A percentile compares a stretch with the other conserved stretches of the same genome.
These are phyloP conservation scores for Bretziella fagacearum DNA, from an alignment of 2,329 filamentous ascomycete species.

Conservation along the genomic window DNA sequence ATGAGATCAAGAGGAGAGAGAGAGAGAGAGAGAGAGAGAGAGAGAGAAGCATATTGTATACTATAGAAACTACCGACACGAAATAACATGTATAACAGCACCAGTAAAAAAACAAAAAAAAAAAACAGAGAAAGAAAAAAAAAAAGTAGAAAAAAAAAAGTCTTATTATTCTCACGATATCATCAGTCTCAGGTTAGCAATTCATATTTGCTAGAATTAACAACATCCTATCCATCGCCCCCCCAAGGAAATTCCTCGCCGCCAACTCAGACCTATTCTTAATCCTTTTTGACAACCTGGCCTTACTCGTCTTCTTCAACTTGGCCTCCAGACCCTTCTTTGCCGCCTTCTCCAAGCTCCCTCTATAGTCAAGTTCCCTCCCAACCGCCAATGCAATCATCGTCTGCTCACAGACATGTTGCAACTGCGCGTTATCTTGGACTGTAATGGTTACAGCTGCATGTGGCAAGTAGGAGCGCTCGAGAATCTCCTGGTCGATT, in stretches of 20 bases:
- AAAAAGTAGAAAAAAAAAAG: not conserved
- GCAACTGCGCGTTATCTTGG: slow-evolving; percentile 57
- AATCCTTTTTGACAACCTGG: slow-evolving; percentile 21
- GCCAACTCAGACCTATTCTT: slow-evolving; percentile 23
- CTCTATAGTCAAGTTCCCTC: not conserved
- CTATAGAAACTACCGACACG: not conserved
- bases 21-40: too few relatives aligned
- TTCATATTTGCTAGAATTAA: slow-evolving; percentile 9
- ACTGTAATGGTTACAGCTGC: slow-evolving; percentile 42
- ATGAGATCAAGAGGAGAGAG: slow-evolving; percentile 1
- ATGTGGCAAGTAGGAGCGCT: slow-evolving; percentile 46
- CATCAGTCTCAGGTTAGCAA: not conserved
- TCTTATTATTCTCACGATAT: not conserved
- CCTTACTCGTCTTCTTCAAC: slow-evolving; percentile 29
- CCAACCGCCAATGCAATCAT: slow-evolving; percentile 6
- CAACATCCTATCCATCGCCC: slow-evolving; percentile 28
- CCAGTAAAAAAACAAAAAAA: not conserved
- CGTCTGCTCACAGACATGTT: slow-evolving; percentile 43
- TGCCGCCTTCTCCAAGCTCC: not conserved
- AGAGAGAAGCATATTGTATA: not conserved
- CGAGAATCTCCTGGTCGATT: slow-evolving; percentile 30
- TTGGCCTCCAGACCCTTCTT: slow-evolving; percentile 7
- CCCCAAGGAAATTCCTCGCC: slow-evolving; percentile 28
- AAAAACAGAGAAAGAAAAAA: not conserved
- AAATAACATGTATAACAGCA: not conserved